A percentile compares a stretch with the other conserved stretches of the same genome.
Evolutionary conservation across 257 asterid genomes (phyloP).

Genomic region (Solanum gracilifrons): DNA sequence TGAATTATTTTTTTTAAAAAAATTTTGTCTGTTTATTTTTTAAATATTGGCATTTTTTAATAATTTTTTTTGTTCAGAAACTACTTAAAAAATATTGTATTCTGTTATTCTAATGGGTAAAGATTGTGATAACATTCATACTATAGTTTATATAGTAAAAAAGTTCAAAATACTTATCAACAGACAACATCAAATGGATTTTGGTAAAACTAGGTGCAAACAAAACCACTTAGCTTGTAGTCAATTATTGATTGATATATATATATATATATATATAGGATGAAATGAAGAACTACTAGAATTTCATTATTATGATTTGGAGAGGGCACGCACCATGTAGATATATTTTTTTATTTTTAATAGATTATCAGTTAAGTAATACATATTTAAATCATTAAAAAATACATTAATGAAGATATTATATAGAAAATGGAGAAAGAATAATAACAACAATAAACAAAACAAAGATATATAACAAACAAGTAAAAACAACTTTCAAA

Average conservation of each 20-base stretch:
- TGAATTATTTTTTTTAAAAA: no score
- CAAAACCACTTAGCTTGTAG: neutral
- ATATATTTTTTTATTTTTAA: no score
- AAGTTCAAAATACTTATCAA: neutral
- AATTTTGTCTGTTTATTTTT: no score
- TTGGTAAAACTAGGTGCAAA: neutral
- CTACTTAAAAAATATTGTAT: no score
- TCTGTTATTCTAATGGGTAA: neutral
- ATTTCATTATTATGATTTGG: neutral
- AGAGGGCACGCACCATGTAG: no score
- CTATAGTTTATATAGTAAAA: neutral
- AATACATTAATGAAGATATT: neutral
- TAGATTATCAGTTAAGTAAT: fast-evolving
- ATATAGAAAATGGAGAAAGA: no score
- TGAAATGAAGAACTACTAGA: neutral
- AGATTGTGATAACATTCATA: neutral
- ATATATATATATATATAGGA: neutral
- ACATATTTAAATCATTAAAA: no score
- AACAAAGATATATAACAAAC: neutral
- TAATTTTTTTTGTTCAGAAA: no score
- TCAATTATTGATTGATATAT: neutral
- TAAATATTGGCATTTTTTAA: no score
- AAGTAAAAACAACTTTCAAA: neutral
- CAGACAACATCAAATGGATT: neutral
- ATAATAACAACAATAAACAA: no score